Evolutionary conservation across 2,329 filamentous ascomycete species (phyloP).

Genomic region (Botrytis galanthina): DNA sequence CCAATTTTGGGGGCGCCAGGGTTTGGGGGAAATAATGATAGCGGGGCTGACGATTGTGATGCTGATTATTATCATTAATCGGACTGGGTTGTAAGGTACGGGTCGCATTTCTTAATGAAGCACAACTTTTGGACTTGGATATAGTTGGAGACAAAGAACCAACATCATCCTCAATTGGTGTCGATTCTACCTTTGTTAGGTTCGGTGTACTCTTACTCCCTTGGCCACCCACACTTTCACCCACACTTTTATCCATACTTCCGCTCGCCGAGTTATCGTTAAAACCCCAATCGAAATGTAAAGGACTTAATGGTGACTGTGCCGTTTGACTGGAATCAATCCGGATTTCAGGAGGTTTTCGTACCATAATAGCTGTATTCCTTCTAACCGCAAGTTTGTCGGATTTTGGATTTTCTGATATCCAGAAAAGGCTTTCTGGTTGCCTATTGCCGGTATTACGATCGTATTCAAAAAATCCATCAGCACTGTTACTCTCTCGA

Average conservation of each 20-base stretch:
- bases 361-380: slow-evolving; percentile 1
- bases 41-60: slow-evolving; percentile 12
- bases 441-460: slow-evolving; percentile 18
- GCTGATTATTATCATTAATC: neutral
- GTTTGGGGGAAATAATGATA: slow-evolving; percentile 12
- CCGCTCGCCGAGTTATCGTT: slow-evolving; percentile 1
- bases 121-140: neutral
- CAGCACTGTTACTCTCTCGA: slow-evolving; percentile 7
- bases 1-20: slow-evolving; percentile 3
- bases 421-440: slow-evolving; percentile 8
- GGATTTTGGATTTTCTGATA: slow-evolving; percentile 15
- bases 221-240: neutral
- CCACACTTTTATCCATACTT: neutral
- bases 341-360: neutral
- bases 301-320: slow-evolving; percentile 7
- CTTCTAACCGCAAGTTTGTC: neutral
- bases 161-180: neutral
- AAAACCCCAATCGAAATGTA: neutral
- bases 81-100: neutral
- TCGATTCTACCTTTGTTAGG: slow-evolving; percentile 4
- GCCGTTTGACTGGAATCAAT: neutral
- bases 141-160: slow-evolving; percentile 8
- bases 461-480: slow-evolving; percentile 15
- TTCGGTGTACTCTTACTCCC: neutral
- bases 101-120: neutral